These are phyloP conservation scores for Oleoguttula mirabilis DNA, from an alignment of 495 filamentous ascomycete genomes.

Conservation along the genomic window DNA sequence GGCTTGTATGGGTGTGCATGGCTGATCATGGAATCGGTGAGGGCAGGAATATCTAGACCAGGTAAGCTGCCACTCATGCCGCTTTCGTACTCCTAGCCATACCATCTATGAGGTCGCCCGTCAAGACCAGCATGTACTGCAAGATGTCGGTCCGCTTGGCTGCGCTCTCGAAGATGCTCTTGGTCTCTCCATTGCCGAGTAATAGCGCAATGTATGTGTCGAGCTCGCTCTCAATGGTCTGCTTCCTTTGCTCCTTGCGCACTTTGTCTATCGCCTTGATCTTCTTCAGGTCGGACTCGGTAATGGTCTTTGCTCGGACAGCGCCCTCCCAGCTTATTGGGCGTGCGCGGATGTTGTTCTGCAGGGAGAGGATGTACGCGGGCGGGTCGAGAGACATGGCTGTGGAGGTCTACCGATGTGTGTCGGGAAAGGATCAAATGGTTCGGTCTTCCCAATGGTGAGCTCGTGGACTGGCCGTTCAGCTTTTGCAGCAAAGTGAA, in stretches of 20 bases:
- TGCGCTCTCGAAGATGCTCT: constrained; percentile 71
- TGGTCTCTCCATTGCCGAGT: constrained; percentile 55
- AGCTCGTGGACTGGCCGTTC: too few species aligned
- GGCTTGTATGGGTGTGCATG: constrained; percentile 70
- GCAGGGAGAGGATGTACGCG: constrained; percentile 77
- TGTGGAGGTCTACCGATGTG: too few species aligned
- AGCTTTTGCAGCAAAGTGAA: too few species aligned
- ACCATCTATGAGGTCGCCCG: constrained; percentile 83
- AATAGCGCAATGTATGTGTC: constrained; percentile 67
- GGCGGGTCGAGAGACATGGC: constrained; percentile 83
- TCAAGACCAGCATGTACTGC: constrained; percentile 85
- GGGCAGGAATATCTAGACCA: constrained; percentile 57
- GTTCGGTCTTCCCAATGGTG: too few species aligned
- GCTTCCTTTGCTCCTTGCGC: constrained; percentile 70
- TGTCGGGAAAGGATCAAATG: too few species aligned
- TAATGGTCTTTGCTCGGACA: constrained; percentile 84
- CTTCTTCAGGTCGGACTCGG: constrained; percentile 84
- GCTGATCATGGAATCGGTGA: constrained; percentile 61
- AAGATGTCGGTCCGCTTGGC: constrained; percentile 73
- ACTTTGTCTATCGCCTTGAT: constrained; percentile 98
- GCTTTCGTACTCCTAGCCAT: too few species aligned
- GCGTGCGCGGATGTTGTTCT: constrained; percentile 85
- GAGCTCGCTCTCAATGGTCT: constrained; percentile 67
- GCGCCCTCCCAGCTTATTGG: constrained; percentile 98
- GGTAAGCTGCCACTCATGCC: too few species aligned